Conservation (phyloP, 2,329 filamentous ascomycete genomes). For the Thermothelomyces thermophilus region DNA sequence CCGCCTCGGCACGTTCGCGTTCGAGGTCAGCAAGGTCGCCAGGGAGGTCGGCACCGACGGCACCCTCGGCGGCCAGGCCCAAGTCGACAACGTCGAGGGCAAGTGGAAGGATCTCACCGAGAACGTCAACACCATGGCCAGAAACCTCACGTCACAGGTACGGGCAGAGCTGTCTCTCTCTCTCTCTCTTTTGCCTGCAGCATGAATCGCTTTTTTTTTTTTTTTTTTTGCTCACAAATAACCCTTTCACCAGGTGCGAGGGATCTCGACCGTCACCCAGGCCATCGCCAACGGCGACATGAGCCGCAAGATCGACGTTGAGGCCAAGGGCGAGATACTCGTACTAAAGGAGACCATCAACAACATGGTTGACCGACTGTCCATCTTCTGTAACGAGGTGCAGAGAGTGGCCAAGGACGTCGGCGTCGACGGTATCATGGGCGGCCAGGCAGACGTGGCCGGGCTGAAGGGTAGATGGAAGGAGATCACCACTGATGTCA, state of each 20-base stretch:
- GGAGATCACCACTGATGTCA: constrained; percentile 94
- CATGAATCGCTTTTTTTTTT: not conserved
- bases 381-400: constrained; percentile 93
- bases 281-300: constrained; percentile 94
- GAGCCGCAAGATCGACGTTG: constrained; percentile 91
- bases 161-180: constrained; percentile 11
- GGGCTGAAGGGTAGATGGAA: constrained; percentile 94
- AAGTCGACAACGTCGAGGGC: constrained; percentile 90
- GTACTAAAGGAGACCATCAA: constrained; percentile 95
- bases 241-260: constrained; percentile 59
- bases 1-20: constrained; percentile 89
- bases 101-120: constrained; percentile 98
- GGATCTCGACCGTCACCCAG: constrained; percentile 89
- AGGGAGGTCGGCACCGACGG: constrained; percentile 95
- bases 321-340: constrained; percentile 90
- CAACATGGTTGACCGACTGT: constrained; percentile 94
- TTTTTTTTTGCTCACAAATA: not conserved
- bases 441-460: constrained; percentile 89
- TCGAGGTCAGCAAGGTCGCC: constrained; percentile 91
- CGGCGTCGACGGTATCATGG: constrained; percentile 97
- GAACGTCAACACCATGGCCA: constrained; percentile 74
- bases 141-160: constrained; percentile 60
- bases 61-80: constrained; percentile 85
- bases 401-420: constrained; percentile 95
- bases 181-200: not conserved